These are phyloP conservation scores for Panicum miliaceum DNA, from an alignment of 176 grass and related monocot genomes.

Conservation along the genomic window DNA sequence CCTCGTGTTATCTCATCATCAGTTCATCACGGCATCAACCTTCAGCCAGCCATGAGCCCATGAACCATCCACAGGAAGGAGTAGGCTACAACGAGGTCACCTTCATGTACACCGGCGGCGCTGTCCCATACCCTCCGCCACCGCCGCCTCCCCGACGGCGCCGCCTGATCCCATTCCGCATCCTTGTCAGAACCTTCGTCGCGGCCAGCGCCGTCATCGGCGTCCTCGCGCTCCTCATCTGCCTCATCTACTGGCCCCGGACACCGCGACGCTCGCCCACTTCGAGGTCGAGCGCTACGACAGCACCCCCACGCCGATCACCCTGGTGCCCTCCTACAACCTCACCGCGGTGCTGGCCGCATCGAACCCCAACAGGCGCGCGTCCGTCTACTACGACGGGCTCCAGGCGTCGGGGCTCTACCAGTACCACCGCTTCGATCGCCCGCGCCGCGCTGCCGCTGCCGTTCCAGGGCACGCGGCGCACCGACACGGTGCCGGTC, in stretches of 20 bases:
- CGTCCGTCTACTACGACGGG: conserved; percentile 71
- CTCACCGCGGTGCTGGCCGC: conserved; percentile 49
- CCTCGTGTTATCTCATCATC: not conserved
- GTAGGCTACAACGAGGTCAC: not conserved
- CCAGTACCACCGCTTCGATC: conserved; percentile 41
- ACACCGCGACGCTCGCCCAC: conserved; percentile 41
- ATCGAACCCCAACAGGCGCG: conserved; percentile 55
- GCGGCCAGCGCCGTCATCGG: conserved; percentile 12
- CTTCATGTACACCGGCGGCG: not conserved
- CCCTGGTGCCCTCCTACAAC: conserved; percentile 43
- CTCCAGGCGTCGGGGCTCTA: conserved; percentile 55
- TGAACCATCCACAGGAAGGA: conserved; percentile 15
- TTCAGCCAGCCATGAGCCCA: conserved; percentile 22
- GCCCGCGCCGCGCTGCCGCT: conserved; percentile 25
- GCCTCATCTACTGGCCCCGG: conserved; percentile 68
- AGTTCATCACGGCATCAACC: no score
- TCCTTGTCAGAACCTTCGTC: conserved; percentile 30
- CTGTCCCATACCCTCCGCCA: not conserved
- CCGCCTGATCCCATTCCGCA: not conserved
- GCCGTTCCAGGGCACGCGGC: conserved; percentile 35
- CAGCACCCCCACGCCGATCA: not conserved
- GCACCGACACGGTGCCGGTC: conserved; percentile 10
- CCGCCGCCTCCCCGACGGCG: not conserved
- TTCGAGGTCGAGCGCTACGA: not conserved
- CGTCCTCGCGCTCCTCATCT: conserved; percentile 47